A percentile compares a stretch with the other conserved stretches of the same genome.
phyloP scores from a whole-genome alignment of 352 stramenopile genomes.

The Pythium grandisporangium region DNA sequence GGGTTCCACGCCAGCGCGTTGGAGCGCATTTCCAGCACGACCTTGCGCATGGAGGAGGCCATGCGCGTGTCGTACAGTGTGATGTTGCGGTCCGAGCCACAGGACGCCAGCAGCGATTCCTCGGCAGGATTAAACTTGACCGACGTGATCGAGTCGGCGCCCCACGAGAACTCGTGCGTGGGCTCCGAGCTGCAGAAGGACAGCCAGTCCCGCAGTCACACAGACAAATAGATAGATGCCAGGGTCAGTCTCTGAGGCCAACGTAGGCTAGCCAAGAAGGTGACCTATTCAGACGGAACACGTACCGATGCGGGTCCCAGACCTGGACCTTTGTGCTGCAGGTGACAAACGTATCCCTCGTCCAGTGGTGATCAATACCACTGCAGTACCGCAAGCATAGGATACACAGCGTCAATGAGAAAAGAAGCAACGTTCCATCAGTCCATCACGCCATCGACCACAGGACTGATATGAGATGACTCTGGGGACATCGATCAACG shows the following conservation, averaged over 20 bases:
- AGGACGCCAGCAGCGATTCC: slow-evolving; percentile 92
- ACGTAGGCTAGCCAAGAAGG: too few relatives aligned
- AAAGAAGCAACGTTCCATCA: too few relatives aligned
- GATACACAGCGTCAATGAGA: slow-evolving; percentile 1
- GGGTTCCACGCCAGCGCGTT: slow-evolving; percentile 99
- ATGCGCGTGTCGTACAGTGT: slow-evolving; percentile 92
- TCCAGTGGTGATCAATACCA: slow-evolving; percentile 97
- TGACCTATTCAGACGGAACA: too few relatives aligned
- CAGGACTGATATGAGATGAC: slow-evolving; percentile 1
- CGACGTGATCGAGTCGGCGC: slow-evolving; percentile 93
- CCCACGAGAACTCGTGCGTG: slow-evolving; percentile 90
- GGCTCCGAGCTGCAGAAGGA: slow-evolving; percentile 91
- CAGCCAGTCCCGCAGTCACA: too few relatives aligned
- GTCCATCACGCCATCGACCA: neutral
- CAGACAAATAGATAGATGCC: too few relatives aligned
- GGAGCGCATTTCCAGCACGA: slow-evolving; percentile 93
- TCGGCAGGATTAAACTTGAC: slow-evolving; percentile 96
- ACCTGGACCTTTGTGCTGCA: slow-evolving; percentile 92
- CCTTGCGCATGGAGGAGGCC: slow-evolving; percentile 93
- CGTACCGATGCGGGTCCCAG: slow-evolving; percentile 93
- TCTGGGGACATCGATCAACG: slow-evolving; percentile 4
- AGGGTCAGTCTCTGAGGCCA: too few relatives aligned
- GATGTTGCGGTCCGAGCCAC: slow-evolving; percentile 89
- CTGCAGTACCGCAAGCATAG: slow-evolving; percentile 33
- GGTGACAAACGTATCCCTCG: slow-evolving; percentile 88